Evolutionary conservation across 1,284 basidiomycete genomes (phyloP).

Genomic region (Tylopilus orsonianus): DNA sequence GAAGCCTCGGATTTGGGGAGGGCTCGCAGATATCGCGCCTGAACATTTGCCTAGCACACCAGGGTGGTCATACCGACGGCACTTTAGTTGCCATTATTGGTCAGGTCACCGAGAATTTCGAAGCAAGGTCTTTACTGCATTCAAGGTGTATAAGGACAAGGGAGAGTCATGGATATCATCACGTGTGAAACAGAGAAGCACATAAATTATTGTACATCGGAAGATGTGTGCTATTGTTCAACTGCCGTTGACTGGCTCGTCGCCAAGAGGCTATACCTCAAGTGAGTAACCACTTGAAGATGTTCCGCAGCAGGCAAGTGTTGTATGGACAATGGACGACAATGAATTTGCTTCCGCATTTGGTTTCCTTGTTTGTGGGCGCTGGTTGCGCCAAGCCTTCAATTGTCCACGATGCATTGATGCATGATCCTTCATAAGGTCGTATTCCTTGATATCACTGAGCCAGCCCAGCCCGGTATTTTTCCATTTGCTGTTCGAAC

Average conservation of each 20-base stretch:
- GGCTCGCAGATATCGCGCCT: too few relatives aligned
- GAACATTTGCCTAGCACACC: too few relatives aligned
- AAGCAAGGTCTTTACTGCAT: too few relatives aligned
- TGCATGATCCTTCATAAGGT: conserved; percentile 21
- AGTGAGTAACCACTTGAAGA: too few relatives aligned
- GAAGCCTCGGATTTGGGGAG: too few relatives aligned
- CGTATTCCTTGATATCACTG: conserved; percentile 12
- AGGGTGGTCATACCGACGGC: too few relatives aligned
- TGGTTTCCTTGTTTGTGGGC: conserved; percentile 25
- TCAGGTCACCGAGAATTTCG: background rate
- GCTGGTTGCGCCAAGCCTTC: conserved; percentile 1
- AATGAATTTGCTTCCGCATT: conserved; percentile 3
- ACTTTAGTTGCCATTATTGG: background rate
- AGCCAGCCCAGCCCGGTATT: conserved; percentile 23
- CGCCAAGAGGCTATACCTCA: background rate
- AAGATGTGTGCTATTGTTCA: too few relatives aligned
- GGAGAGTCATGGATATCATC: too few relatives aligned
- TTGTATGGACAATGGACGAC: conserved; percentile 18
- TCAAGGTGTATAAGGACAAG: too few relatives aligned
- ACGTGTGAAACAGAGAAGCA: too few relatives aligned
- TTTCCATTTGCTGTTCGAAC: background rate
- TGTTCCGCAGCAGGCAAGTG: conserved; percentile 21
- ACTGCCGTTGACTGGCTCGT: background rate
- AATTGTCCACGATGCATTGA: conserved; percentile 24
- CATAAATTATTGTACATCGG: too few relatives aligned